Base-by-base conservation (phyloP, 805 yeast species). In the Starmerella potacharoeniae region DNA sequence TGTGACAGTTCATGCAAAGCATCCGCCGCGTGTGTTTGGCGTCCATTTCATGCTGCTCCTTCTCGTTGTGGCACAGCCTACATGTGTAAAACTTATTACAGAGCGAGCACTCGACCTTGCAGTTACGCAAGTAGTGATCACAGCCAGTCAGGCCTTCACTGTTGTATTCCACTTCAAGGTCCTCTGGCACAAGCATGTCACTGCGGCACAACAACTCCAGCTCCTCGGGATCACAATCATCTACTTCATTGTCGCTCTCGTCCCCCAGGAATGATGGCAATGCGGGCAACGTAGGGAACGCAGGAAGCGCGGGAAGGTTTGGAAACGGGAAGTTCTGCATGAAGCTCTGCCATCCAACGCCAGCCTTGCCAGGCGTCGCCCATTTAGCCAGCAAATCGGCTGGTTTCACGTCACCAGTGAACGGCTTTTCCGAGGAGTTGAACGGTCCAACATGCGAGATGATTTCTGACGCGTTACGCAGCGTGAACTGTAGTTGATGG, bases 31-130 rank as follows among this genome's bases (percentile, higher is more conserved):
- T 85, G 47, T 77, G 75, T 31, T 73, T 71, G 47, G 95, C 74
- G 30, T 67, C 59, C 64, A 86, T 77, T 60, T 75, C 79, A 67
- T 84, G 95, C 11, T 73, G 49, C 28, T 76, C 74, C n/a, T 71
- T 75, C 64, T 85, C 95, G 55, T 73, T 75, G 68, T 90, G 97
- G 66, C 97, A 90, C 60, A 86, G 79, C 13, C 95, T 77, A 69
- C 97, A 90, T 1, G 86, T 70, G 61, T 73, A 84, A 91, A 95
- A 90, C 64, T 75, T 74, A 35, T 73, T 69, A 65, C 97, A 90
- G 2, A 75, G 75, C 11, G 84, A 76, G 65, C 97, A 90, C 64
- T 86, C 93, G 50, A 86, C 68, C 66, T 89, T 88, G 70, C 95
- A 88, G 57, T 83, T 82, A 36, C 95, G 72, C 64, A 81, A 84